phyloP scores from a whole-genome alignment of 2,329 filamentous ascomycete species.

The Xylaria sp. region DNA sequence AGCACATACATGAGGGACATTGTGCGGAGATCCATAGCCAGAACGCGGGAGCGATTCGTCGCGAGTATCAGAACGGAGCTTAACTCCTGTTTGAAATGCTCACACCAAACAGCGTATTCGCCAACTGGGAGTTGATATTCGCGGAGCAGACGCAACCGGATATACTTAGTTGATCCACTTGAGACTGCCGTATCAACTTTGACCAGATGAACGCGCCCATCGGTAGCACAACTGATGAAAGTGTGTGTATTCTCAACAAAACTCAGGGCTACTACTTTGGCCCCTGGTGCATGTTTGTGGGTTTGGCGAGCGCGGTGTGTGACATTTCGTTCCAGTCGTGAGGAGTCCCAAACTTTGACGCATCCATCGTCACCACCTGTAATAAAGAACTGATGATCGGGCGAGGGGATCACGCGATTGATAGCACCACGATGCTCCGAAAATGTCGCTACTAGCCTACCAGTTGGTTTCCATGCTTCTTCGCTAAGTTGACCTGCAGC shows the following conservation, averaged over 20 bases:
- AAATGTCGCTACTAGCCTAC: conserved; percentile 86
- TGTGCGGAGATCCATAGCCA: conserved; percentile 85
- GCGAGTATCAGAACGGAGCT: conserved; percentile 86
- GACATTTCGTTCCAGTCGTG: conserved; percentile 88
- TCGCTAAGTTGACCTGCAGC: conserved; percentile 63
- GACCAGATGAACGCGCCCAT: conserved; percentile 90
- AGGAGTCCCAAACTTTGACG: conserved; percentile 93
- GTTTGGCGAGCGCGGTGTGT: conserved; percentile 88
- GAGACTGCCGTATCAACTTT: conserved; percentile 71
- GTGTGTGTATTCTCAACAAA: conserved; percentile 95
- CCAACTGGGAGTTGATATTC: conserved; percentile 79
- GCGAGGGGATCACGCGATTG: conserved; percentile 82
- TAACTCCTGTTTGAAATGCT: conserved; percentile 86
- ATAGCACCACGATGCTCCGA: conserved; percentile 86
- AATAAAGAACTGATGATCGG: conserved; percentile 94
- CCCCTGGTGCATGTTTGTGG: conserved; percentile 76
- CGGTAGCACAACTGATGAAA: conserved; percentile 88
- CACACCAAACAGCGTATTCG: conserved; percentile 88
- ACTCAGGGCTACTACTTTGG: conserved; percentile 81
- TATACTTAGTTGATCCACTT: conserved; percentile 73
- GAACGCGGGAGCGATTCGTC: conserved; percentile 84
- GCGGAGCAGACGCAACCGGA: conserved; percentile 78
- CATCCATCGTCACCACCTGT: conserved; percentile 91
- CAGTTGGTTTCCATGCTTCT: conserved; percentile 83
- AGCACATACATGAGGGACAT: conserved; percentile 86